These are phyloP conservation scores for Populus trichocarpa DNA, from an alignment of 441 rosid species.

Conservation along the genomic window DNA sequence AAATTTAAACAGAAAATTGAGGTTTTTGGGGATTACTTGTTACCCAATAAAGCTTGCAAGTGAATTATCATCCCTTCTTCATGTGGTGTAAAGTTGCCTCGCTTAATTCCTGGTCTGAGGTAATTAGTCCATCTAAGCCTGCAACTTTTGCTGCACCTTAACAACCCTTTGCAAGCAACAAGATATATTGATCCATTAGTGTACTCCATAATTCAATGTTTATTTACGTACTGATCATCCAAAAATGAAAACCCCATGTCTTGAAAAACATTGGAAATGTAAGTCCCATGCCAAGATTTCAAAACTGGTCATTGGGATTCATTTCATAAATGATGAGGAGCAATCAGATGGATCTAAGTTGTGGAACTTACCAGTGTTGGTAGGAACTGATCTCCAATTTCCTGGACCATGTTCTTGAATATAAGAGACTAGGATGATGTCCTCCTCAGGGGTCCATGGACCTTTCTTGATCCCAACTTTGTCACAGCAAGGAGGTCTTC, in stretches of 20 bases:
- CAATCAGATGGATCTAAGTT: not conserved
- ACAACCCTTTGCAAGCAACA: slow-evolving; percentile 41
- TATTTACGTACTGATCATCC: not conserved
- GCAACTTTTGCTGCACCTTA: slow-evolving; percentile 98
- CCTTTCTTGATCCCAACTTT: slow-evolving; percentile 96
- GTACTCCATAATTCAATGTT: not conserved
- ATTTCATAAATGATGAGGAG: not conserved
- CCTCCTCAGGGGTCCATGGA: slow-evolving; percentile 99
- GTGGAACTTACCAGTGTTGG: slow-evolving; percentile 62
- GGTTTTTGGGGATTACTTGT: slow-evolving; percentile 71
- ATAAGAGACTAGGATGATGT: slow-evolving; percentile 90
- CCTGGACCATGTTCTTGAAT: slow-evolving; percentile 97
- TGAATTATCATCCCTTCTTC: slow-evolving; percentile 98
- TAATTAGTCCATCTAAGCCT: slow-evolving; percentile 98
- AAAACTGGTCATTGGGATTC: not conserved
- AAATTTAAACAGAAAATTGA: not conserved
- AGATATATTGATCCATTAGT: not conserved
- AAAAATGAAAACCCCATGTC: not conserved
- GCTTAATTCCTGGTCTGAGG: slow-evolving; percentile 89
- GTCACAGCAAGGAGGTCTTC: slow-evolving; percentile 97
- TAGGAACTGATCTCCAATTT: slow-evolving; percentile 98
- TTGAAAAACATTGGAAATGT: not conserved
- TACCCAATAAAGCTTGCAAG: slow-evolving; percentile 95
- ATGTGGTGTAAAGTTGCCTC: slow-evolving; percentile 93
- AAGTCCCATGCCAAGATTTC: not conserved